Base-by-base conservation (phyloP, 2,329 filamentous ascomycete species). In the Sporothrix phasma region DNA sequence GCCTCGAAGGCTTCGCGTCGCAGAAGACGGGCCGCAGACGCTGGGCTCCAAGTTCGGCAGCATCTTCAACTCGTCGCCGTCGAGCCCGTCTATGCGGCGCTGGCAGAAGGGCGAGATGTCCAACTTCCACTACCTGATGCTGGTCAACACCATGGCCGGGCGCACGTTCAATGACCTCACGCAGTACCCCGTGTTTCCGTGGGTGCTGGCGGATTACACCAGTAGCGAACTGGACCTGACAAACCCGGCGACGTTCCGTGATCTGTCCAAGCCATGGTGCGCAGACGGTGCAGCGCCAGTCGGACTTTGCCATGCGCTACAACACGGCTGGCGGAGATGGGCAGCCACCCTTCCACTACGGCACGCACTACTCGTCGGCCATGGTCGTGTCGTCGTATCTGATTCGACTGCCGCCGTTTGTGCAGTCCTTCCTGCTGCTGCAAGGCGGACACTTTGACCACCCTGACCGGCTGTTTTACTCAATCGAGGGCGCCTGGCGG, bases 341-440 rank as follows among this genome's bases (percentile, higher is more conserved):
- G 7, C 92, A 96, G 53, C 88, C 89, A 0, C 89, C 94, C 0
- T 99, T 97, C 73, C 94, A 99, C 73, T 99, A 97, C 69, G 94
- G 94, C 19, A 99, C 95, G 0, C 95, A 99, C 73, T 99, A 99
- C 74, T 97, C 94, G 1, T 97, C 94, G 2, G 94, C 94, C 7
- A 99, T 97, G 94, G 97, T 96, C 65, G 94, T 99, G 6, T 92
- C 92, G 13, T 97, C 92, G 0, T 99, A 97, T 71, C 82, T 99
- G 46, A 97, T 99, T 70, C 88, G 94, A 19, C 81, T 99, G 17
- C 93, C 96, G 60, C 94, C 94, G 0, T 99, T 97, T 73, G 93
- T 97, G 26, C 91, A 97, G 70, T 96, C 94, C 0, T 97, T 96
- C 72, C 84, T 97, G 22, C 79, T 97, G 8, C 83, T 99, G 1